Percentiles rank a stretch among this genome's conserved stretches.
Conservation (phyloP, 768 basidiomycete genomes). For the Macrolepiota albuminosa region DNA sequence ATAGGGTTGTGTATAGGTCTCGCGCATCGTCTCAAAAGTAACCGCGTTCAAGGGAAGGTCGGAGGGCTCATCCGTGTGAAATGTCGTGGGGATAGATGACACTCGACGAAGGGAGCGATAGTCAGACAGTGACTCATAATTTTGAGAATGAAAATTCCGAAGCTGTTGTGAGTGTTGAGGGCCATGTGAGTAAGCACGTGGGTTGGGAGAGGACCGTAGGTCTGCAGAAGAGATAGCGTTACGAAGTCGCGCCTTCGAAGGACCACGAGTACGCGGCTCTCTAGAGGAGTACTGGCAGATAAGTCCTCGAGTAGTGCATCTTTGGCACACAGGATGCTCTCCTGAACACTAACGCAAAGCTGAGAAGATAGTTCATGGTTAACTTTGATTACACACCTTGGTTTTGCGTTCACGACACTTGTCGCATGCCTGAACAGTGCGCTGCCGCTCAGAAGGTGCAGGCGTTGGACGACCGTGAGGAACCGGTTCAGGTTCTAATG, state of each 20-base stretch:
- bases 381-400: constrained; percentile 32
- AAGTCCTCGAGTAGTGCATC: constrained; percentile 45
- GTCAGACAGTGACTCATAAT: constrained; percentile 1
- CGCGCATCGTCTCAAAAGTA: constrained; percentile 6
- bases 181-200: constrained; percentile 5
- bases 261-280: constrained; percentile 30
- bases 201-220: constrained; percentile 11
- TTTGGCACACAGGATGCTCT: constrained; percentile 46
- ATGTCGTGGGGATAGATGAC: constrained; percentile 14
- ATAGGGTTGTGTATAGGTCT: constrained; percentile 6
- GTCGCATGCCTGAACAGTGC: constrained; percentile 51
- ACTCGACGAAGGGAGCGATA: constrained; percentile 12
- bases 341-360: constrained; percentile 44
- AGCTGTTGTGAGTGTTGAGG: constrained; percentile 7
- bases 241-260: constrained; percentile 25
- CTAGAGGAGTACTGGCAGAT: constrained; percentile 45
- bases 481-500: constrained; percentile 12
- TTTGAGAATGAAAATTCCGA: constrained; percentile 4
- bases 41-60: constrained; percentile 1
- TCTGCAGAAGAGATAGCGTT: constrained; percentile 22
- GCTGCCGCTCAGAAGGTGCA: constrained; percentile 28
- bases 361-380: neutral
- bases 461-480: constrained; percentile 11
- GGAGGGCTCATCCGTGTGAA: constrained; percentile 3
- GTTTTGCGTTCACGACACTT: constrained; percentile 56